Evolutionary conservation across 169 alveolate genomes (phyloP).

Genomic region (Cyclospora cayetanensis): DNA sequence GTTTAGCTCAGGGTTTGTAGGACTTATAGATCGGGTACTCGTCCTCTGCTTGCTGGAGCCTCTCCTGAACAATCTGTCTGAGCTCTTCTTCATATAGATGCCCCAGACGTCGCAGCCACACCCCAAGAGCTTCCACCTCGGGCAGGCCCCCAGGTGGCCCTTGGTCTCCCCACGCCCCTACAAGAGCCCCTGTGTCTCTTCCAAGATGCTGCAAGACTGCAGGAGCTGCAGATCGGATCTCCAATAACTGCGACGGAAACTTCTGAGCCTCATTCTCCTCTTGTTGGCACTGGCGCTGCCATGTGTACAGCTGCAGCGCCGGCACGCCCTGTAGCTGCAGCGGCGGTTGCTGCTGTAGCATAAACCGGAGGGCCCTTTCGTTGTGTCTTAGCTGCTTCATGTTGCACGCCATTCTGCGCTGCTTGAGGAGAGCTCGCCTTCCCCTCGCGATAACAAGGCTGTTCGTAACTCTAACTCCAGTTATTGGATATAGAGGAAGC

Average conservation of each 20-base stretch:
- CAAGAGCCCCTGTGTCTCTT: conserved; percentile 3
- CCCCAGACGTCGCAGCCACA: conserved; percentile 54
- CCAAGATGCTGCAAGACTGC: neutral
- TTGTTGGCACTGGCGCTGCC: neutral
- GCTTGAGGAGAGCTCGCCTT: conserved; percentile 57
- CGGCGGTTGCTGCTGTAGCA: conserved; percentile 61
- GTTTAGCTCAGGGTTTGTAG: conserved; percentile 2
- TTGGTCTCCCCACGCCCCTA: conserved; percentile 38
- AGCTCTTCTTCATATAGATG: conserved; percentile 35
- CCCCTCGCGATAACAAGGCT: conserved; percentile 62
- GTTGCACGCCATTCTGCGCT: conserved; percentile 66
- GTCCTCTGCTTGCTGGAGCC: conserved; percentile 62
- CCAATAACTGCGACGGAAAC: neutral
- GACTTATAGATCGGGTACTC: conserved; percentile 34
- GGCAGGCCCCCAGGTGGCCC: conserved; percentile 15
- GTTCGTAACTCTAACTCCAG: conserved; percentile 47
- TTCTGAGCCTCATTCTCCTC: neutral
- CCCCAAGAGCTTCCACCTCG: conserved; percentile 12
- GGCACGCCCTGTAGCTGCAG: conserved; percentile 56
- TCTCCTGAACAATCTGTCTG: neutral
- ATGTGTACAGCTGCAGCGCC: conserved; percentile 61
- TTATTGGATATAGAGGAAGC: conserved; percentile 48
- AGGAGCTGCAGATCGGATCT: conserved; percentile 38
- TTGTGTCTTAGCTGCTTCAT: conserved; percentile 70
- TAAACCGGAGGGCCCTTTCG: conserved; percentile 57